Conservation (phyloP, 768 basidiomycete genomes). For the Mycena rebaudengoi region DNA sequence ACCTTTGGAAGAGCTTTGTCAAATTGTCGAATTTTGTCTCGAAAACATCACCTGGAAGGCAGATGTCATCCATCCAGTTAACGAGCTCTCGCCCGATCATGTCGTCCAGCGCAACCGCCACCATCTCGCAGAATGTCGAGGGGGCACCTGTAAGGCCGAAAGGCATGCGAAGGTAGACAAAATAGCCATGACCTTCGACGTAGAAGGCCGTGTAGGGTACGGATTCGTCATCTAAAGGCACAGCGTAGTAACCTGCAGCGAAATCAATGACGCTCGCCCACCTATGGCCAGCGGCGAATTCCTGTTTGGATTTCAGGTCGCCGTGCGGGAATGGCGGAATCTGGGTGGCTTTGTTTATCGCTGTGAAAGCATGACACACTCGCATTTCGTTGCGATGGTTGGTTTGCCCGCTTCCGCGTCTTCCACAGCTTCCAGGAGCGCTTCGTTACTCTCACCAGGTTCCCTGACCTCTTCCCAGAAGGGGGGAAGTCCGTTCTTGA, state of each 20-base stretch:
- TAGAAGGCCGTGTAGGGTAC: conserved; percentile 46
- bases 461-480: not conserved
- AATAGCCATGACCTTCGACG: conserved; percentile 47
- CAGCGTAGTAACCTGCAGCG: conserved; percentile 46
- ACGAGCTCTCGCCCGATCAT: conserved; percentile 37
- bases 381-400: conserved; percentile 2
- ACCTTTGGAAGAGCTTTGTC: conserved; percentile 34
- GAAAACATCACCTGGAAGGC: conserved; percentile 42
- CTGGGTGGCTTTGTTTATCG: conserved; percentile 4
- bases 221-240: conserved; percentile 29
- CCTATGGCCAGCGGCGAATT: conserved; percentile 40
- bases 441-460: not conserved
- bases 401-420: not conserved
- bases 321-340: conserved; percentile 43
- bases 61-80: conserved; percentile 50
- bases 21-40: conserved; percentile 36
- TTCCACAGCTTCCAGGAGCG: not conserved
- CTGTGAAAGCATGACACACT: conserved; percentile 2
- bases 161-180: conserved; percentile 44
- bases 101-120: conserved; percentile 33
- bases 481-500: not conserved
- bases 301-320: conserved; percentile 48
- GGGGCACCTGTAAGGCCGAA: conserved; percentile 52
- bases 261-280: conserved; percentile 47
- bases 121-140: conserved; percentile 42